Percentiles rank a stretch among this genome's conserved stretches.
phyloP scores from a whole-genome alignment of 2,329 filamentous ascomycete species.

The Huntiella omanensis region DNA sequence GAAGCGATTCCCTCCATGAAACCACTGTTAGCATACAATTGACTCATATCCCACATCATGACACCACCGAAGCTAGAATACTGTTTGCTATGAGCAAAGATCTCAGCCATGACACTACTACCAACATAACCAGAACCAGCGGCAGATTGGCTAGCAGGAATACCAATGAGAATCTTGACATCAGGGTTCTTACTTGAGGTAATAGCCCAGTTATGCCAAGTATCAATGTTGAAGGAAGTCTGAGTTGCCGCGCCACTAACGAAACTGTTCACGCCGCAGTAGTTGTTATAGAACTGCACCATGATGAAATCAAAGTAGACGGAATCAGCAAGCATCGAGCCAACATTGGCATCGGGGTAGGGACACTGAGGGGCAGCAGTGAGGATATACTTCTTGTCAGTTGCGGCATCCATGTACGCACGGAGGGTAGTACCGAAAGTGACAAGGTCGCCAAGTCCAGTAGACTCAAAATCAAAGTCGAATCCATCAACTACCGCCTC shows the following conservation, averaged over 20 bases:
- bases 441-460: constrained; percentile 13
- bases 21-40: constrained; percentile 30
- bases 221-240: constrained; percentile 24
- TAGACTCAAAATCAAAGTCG: constrained; percentile 24
- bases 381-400: constrained; percentile 19
- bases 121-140: constrained; percentile 24
- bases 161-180: constrained; percentile 28
- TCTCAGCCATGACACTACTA: constrained; percentile 17
- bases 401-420: constrained; percentile 28
- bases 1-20: constrained; percentile 29
- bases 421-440: constrained; percentile 22
- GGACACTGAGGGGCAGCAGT: constrained; percentile 28
- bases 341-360: constrained; percentile 17
- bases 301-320: constrained; percentile 25
- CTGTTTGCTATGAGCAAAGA: constrained; percentile 22
- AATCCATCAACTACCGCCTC: constrained; percentile 22
- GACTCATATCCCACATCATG: constrained; percentile 27
- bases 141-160: constrained; percentile 19
- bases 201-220: constrained; percentile 43
- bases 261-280: constrained; percentile 37
- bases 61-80: constrained; percentile 25
- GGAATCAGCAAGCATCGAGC: constrained; percentile 22
- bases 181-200: constrained; percentile 32
- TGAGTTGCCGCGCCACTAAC: constrained; percentile 16
- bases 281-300: constrained; percentile 34